Conservation (phyloP, 140 eudicot species). For the Cichorium intybus region DNA sequence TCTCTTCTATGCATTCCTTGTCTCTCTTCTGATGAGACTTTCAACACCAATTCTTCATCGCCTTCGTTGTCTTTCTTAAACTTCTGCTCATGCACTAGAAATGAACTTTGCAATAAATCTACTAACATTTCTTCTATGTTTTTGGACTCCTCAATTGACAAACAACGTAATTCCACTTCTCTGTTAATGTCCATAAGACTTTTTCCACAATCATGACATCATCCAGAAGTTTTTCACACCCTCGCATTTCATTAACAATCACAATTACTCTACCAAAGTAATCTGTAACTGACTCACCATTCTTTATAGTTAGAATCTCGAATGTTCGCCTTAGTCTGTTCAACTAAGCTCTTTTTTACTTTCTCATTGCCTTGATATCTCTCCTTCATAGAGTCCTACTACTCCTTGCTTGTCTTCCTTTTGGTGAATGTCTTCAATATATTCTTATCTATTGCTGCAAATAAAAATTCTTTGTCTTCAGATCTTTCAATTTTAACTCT, state of each 20-base stretch:
- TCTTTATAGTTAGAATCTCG: constrained; percentile 3
- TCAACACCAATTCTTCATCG: constrained; percentile 13
- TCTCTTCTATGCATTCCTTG: background rate
- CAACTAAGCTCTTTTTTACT: background rate
- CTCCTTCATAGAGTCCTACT: constrained; percentile 16
- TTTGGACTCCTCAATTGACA: constrained; percentile 22
- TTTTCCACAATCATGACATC: constrained; percentile 18
- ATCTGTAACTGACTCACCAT: background rate
- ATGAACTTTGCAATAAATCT: constrained; percentile 20
- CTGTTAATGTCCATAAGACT: constrained; percentile 4
- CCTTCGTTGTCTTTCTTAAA: background rate
- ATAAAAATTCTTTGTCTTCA: background rate
- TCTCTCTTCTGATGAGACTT: no score
- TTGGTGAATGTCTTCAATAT: constrained; percentile 17
- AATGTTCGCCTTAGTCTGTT: constrained; percentile 2
- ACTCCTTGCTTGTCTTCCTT: background rate
- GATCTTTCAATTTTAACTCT: constrained; percentile 13
- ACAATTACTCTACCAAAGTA: constrained; percentile 20
- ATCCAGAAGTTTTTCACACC: background rate
- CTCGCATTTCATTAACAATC: constrained; percentile 16
- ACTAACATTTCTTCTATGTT: background rate
- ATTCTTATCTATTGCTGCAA: background rate
- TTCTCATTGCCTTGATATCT: constrained; percentile 9
- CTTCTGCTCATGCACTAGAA: constrained; percentile 21
- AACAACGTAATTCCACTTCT: constrained; percentile 2